Percentiles rank a stretch among this genome's conserved stretches.
These are phyloP conservation scores for Mycena leptocephala DNA, from an alignment of 768 basidiomycete species.

Conservation along the genomic window DNA sequence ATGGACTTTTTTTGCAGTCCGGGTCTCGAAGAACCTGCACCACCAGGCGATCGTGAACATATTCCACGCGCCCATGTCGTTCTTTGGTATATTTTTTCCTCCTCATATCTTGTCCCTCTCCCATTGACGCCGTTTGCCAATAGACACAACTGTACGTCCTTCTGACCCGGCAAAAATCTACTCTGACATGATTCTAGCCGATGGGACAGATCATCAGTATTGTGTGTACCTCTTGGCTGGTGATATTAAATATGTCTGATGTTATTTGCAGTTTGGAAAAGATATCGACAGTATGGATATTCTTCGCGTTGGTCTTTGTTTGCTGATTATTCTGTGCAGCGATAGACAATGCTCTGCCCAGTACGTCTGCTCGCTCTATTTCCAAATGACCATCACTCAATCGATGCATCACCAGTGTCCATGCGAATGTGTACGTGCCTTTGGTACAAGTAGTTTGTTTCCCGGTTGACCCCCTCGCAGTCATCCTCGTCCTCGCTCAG, in stretches of 20 bases:
- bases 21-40: constrained; percentile 76
- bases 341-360: constrained; percentile 72
- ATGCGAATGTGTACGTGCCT: constrained; percentile 69
- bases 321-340: constrained; percentile 47
- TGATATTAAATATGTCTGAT: neutral
- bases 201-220: constrained; percentile 74
- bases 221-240: neutral
- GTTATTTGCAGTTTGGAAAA: constrained; percentile 64
- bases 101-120: constrained; percentile 43
- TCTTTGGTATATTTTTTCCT: constrained; percentile 71
- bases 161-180: neutral
- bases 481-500: constrained; percentile 64
- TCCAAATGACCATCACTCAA: neutral
- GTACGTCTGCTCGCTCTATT: constrained; percentile 49
- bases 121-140: constrained; percentile 43
- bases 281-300: constrained; percentile 70
- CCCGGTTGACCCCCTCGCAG: constrained; percentile 46
- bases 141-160: constrained; percentile 28
- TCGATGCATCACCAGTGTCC: constrained; percentile 57
- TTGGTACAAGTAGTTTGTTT: neutral
- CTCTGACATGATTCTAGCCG: constrained; percentile 53
- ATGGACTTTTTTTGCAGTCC: constrained; percentile 72
- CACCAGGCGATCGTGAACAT: constrained; percentile 67
- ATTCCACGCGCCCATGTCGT: constrained; percentile 82
- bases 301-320: neutral